Evolutionary conservation across 1,139 yeast genomes (phyloP).

Genomic region (Zygosaccharomyces pseudobailii): DNA sequence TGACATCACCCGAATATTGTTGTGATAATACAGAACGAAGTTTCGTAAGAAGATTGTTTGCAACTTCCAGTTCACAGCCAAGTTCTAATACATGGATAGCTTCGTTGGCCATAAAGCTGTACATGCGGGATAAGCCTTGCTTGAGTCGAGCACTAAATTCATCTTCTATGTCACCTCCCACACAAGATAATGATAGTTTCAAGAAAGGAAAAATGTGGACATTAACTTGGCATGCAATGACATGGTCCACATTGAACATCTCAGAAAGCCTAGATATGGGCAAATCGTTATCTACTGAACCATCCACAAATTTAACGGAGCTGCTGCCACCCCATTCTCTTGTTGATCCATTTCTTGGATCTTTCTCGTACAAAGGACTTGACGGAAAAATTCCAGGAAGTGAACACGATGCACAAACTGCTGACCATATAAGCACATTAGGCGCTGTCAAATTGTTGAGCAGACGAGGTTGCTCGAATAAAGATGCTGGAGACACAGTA

Average conservation of each 20-base stretch:
- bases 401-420: conserved; percentile 95
- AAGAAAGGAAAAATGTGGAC: conserved; percentile 92
- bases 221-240: conserved; percentile 93
- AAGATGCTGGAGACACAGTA: conserved; percentile 82
- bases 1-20: conserved; percentile 87
- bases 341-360: conserved; percentile 54
- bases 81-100: conserved; percentile 72
- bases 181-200: conserved; percentile 57
- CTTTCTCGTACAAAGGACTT: conserved; percentile 78
- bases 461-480: conserved; percentile 76
- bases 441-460: conserved; percentile 92
- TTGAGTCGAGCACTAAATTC: conserved; percentile 55
- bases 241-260: conserved; percentile 95
- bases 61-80: conserved; percentile 68
- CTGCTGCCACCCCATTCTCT: conserved; percentile 70
- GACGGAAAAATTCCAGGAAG: conserved; percentile 89
- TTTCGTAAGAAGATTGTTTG: conserved; percentile 67
- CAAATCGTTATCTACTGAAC: conserved; percentile 89
- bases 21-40: conserved; percentile 73
- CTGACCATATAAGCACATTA: conserved; percentile 90
- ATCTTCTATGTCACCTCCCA: conserved; percentile 66
- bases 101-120: conserved; percentile 63
- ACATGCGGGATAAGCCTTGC: conserved; percentile 49
- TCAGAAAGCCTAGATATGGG: conserved; percentile 88
- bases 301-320: conserved; percentile 83